A percentile compares a stretch with the other conserved stretches of the same genome.
These are phyloP conservation scores for Tricholoma flavovirens DNA, from an alignment of 768 basidiomycete genomes.

Conservation along the genomic window DNA sequence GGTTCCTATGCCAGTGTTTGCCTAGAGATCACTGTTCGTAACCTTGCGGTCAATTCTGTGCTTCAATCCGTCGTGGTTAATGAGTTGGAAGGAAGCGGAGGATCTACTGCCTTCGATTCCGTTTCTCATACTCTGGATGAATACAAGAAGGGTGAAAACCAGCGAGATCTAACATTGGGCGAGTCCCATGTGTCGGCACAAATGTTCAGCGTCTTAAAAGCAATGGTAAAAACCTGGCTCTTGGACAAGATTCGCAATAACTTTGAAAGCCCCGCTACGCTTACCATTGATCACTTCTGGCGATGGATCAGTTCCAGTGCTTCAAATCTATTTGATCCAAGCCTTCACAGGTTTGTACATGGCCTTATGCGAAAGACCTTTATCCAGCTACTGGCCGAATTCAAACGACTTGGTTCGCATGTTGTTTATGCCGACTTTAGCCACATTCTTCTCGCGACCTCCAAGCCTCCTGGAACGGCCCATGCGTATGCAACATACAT, in stretches of 20 bases:
- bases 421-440: slow-evolving; percentile 94
- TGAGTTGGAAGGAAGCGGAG: slow-evolving; percentile 94
- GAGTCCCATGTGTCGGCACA: slow-evolving; percentile 86
- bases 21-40: slow-evolving; percentile 81
- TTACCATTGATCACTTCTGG: slow-evolving; percentile 94
- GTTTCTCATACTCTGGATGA: slow-evolving; percentile 88
- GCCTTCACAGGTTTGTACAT: slow-evolving; percentile 88
- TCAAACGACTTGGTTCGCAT: slow-evolving; percentile 89
- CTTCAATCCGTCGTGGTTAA: slow-evolving; percentile 93
- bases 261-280: slow-evolving; percentile 56
- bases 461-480: slow-evolving; percentile 93
- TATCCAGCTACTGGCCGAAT: slow-evolving; percentile 94
- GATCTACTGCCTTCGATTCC: slow-evolving; percentile 90
- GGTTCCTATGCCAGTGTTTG: slow-evolving; percentile 94
- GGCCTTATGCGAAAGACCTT: slow-evolving; percentile 98
- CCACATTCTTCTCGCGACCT: slow-evolving; percentile 83
- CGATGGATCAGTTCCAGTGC: slow-evolving; percentile 88
- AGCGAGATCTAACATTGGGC: slow-evolving; percentile 75
- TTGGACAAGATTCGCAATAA: slow-evolving; percentile 75
- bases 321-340: slow-evolving; percentile 87
- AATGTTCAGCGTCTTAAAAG: slow-evolving; percentile 78
- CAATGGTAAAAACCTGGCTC: slow-evolving; percentile 88
- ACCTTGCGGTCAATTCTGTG: slow-evolving; percentile 91
- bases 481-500: slow-evolving; percentile 96
- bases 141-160: slow-evolving; percentile 67